Base-by-base conservation (phyloP, 148 eudicot genomes). In the Oxyria digyna region DNA sequence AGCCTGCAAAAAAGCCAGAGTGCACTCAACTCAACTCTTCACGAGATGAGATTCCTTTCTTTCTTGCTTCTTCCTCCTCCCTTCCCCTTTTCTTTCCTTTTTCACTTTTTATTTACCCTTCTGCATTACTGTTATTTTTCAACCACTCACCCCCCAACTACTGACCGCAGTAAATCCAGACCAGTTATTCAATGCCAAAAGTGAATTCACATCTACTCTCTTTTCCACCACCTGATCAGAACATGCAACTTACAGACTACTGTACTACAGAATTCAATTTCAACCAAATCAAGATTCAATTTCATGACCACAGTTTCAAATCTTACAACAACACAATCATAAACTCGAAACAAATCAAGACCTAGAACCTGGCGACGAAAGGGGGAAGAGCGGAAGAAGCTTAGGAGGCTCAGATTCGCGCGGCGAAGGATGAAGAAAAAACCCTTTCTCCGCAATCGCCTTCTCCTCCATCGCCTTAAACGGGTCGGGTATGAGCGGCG, bases 341-440 rank as follows among this genome's bases (percentile, higher is more conserved):
- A 29, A 23, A 1, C 31, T 14, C 15, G n/a, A 18, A 65, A 71
- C 69, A 40, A 48, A 41, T 67, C 24, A 67, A 67, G 69, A 67
- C 17, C 24, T 29, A 69, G 26, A 75, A 74, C 81, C 84, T 50
- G 86, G 87, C 1, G 89, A 83, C 0, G 81, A 83, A n/a, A 79
- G 79, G 62, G 87, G 89, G 69, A 85, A 85, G 68, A 85, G 64
- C 3, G 89, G 87, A 78, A 85, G 69, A 1, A 85, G 79, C 21
- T 78, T 66, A 1, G 69, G 80, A 64, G 87, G 89, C 86, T 84
- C 87, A 59, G 86, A 48, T 17, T 63, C 69, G 2, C 72, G 45
- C 4, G 77, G 77, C 3, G 73, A 69, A 41, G 69, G 77, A 20
- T 75, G 77, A 42, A 75, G 24, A 65, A 42, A 75, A 42, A 69